phyloP scores from a whole-genome alignment of 495 filamentous ascomycete genomes.

The Neurospora pannonica region DNA sequence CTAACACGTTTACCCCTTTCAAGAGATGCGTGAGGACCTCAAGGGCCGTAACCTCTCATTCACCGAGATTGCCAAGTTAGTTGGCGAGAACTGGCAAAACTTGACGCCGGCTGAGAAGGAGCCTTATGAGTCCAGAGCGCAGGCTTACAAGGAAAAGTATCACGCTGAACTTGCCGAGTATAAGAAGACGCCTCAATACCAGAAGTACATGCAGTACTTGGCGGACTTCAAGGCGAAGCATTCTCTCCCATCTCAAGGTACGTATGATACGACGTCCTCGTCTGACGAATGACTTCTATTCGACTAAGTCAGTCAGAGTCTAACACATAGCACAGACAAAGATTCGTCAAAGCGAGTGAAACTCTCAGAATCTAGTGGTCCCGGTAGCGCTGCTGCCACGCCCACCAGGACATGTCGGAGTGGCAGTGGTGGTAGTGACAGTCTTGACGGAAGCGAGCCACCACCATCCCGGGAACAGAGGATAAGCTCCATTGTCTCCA shows the following conservation, averaged over 20 bases:
- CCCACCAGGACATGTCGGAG: constrained; percentile 29
- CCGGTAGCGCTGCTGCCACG: constrained; percentile 22
- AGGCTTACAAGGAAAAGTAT: constrained; percentile 61
- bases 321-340: constrained; percentile 23
- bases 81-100: constrained; percentile 72
- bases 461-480: constrained; percentile 32
- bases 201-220: constrained; percentile 55
- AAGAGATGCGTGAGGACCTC: constrained; percentile 64
- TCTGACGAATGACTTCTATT: background rate
- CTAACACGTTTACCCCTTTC: background rate
- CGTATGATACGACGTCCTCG: constrained; percentile 1
- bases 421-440: constrained; percentile 30
- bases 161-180: constrained; percentile 56
- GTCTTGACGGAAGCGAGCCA: constrained; percentile 35
- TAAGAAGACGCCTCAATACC: constrained; percentile 58
- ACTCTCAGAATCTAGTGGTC: constrained; percentile 13
- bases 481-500: constrained; percentile 27
- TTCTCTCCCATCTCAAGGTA: constrained; percentile 37
- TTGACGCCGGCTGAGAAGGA: constrained; percentile 55
- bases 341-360: constrained; percentile 36
- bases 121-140: constrained; percentile 58
- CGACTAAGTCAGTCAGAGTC: background rate
- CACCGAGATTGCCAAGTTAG: constrained; percentile 72
- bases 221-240: constrained; percentile 66
- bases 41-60: constrained; percentile 66